phyloP scores from a whole-genome alignment of 164 flowering plant genomes.

The Vitis amurensis region DNA sequence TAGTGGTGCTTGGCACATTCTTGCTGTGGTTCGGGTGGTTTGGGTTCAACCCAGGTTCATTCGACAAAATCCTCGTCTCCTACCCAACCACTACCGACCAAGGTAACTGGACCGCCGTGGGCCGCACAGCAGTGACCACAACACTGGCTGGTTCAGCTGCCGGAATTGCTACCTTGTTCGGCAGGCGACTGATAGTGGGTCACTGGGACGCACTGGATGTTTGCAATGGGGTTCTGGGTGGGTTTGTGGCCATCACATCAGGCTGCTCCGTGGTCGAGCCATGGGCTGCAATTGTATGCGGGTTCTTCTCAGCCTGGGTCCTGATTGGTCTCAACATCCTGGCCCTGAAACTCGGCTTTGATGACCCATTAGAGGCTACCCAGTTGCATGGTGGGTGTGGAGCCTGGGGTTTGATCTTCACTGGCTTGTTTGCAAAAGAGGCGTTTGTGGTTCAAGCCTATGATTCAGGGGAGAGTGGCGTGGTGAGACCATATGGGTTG shows the following conservation, averaged over 20 bases:
- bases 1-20: constrained; percentile 67
- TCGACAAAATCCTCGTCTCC: constrained; percentile 45
- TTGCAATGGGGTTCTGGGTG: constrained; percentile 62
- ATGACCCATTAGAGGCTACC: constrained; percentile 74
- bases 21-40: constrained; percentile 73
- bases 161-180: constrained; percentile 54
- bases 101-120: constrained; percentile 58
- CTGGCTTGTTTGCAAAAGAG: constrained; percentile 66
- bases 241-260: constrained; percentile 61
- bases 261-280: constrained; percentile 77
- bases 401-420: constrained; percentile 71
- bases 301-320: constrained; percentile 60
- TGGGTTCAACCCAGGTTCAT: constrained; percentile 72
- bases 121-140: constrained; percentile 68
- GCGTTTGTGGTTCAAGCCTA: constrained; percentile 52
- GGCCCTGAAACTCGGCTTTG: constrained; percentile 47
- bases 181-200: constrained; percentile 52
- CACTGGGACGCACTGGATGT: constrained; percentile 71
- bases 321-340: constrained; percentile 58
- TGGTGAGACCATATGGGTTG: constrained; percentile 53
- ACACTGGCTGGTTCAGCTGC: constrained; percentile 64
- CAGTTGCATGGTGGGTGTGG: constrained; percentile 84
- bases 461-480: constrained; percentile 27
- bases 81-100: constrained; percentile 31
- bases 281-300: constrained; percentile 76